A percentile compares a stretch with the other conserved stretches of the same genome.
Evolutionary conservation across 2,329 filamentous ascomycete genomes (phyloP).

Genomic region (Xylaria sp.): DNA sequence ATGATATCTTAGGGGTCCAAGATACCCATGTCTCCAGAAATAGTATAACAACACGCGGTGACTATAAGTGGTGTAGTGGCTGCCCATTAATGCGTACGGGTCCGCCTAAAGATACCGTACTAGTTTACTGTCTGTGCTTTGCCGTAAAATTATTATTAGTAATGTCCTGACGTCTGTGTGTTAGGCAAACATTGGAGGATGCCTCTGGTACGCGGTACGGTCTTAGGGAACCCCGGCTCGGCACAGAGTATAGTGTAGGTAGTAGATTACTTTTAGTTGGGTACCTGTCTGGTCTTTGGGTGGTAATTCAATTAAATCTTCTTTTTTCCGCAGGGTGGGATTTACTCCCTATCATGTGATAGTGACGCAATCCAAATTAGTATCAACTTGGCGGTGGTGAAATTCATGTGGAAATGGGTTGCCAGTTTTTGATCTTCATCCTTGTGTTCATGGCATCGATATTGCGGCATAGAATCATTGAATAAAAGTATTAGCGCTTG

Average conservation of each 20-base stretch:
- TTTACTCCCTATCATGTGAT: constrained; percentile 10
- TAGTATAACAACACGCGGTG: not conserved
- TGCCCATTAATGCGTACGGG: not conserved
- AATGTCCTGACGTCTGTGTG: constrained; percentile 10
- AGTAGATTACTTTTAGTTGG: not conserved
- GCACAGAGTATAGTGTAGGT: not conserved
- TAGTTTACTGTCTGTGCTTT: constrained; percentile 3
- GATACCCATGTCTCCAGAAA: not conserved
- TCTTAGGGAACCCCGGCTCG: not conserved
- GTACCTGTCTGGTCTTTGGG: not conserved
- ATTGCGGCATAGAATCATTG: not conserved
- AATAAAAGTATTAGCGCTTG: too few species aligned
- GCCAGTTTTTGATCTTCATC: not conserved
- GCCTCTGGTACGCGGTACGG: not conserved
- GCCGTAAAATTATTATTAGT: constrained; percentile 17
- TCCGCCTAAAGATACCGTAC: not conserved
- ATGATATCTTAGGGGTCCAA: constrained; percentile 4
- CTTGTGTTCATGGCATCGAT: too few species aligned
- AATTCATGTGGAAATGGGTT: not conserved
- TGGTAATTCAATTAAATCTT: constrained; percentile 5
- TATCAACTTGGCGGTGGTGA: not conserved
- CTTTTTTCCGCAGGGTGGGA: not conserved
- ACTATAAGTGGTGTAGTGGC: not conserved
- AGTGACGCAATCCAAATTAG: not conserved
- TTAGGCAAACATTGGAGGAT: constrained; percentile 15